Evolutionary conservation across 108 stramenopile species (phyloP).

Genomic region (Skeletonema grethae): DNA sequence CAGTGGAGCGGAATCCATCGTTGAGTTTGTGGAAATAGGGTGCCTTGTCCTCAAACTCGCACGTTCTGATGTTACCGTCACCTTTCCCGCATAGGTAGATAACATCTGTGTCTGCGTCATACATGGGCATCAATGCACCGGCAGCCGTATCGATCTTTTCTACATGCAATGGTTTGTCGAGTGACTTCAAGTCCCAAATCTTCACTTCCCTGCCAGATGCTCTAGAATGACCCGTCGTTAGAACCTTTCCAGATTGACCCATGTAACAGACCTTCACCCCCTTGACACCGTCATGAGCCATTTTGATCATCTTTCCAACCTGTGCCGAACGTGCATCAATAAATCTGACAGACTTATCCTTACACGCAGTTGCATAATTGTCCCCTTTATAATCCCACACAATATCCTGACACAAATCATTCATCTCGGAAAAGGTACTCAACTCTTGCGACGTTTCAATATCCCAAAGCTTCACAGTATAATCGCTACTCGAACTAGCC

Average conservation of each 20-base stretch:
- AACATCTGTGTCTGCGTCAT: constrained; percentile 89
- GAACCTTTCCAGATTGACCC: constrained; percentile 87
- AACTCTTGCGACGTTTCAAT: constrained; percentile 82
- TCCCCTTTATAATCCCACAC: constrained; percentile 94
- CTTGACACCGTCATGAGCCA: constrained; percentile 95
- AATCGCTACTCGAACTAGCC: constrained; percentile 80
- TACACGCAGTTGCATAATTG: constrained; percentile 86
- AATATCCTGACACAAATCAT: constrained; percentile 94
- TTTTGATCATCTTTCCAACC: constrained; percentile 51
- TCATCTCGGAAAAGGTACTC: constrained; percentile 63
- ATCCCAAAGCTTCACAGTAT: constrained; percentile 97
- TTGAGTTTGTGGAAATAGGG: constrained; percentile 86
- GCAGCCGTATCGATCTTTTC: constrained; percentile 96
- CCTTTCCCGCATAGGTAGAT: constrained; percentile 99
- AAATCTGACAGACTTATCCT: constrained; percentile 95
- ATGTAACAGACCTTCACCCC: constrained; percentile 88
- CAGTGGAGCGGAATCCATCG: constrained; percentile 93
- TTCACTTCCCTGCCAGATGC: constrained; percentile 94
- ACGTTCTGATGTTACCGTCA: constrained; percentile 97
- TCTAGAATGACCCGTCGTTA: constrained; percentile 93
- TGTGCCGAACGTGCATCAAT: constrained; percentile 82
- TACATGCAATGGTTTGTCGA: constrained; percentile 66
- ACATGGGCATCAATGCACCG: constrained; percentile 97
- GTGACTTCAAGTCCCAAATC: constrained; percentile 94
- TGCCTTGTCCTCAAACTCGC: constrained; percentile 93